Conservation (phyloP, 306 rosid genomes). For the Rosa lucieae region DNA sequence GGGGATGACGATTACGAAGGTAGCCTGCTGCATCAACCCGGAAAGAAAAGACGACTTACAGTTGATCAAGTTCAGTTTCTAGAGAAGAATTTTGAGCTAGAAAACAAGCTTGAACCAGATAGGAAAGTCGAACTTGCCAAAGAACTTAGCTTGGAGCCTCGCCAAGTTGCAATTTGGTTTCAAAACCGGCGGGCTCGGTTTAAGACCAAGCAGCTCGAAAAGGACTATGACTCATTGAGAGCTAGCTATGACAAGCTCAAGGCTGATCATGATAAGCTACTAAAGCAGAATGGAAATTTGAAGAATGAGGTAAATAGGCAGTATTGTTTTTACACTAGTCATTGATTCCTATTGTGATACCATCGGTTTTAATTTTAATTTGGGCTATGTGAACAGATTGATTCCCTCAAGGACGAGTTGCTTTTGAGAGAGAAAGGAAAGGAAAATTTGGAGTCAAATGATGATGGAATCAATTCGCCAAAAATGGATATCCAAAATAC, state of each 20-base stretch:
- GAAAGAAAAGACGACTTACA: constrained; percentile 80
- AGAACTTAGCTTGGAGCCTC: constrained; percentile 82
- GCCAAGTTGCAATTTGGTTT: constrained; percentile 97
- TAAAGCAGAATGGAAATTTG: constrained; percentile 51
- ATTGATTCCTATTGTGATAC: background rate
- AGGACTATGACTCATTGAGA: constrained; percentile 64
- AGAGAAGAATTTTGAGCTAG: constrained; percentile 68
- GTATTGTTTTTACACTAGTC: background rate
- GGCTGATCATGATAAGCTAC: constrained; percentile 58
- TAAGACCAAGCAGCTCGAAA: constrained; percentile 75
- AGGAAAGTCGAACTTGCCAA: constrained; percentile 77
- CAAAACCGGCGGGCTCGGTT: constrained; percentile 84
- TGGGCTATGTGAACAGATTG: constrained; percentile 39
- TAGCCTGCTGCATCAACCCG: constrained; percentile 50
- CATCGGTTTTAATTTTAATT: background rate
- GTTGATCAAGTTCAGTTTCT: constrained; percentile 71
- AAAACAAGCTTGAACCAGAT: constrained; percentile 91
- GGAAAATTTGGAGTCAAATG: constrained; percentile 29
- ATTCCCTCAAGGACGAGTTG: constrained; percentile 55
- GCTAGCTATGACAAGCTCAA: constrained; percentile 59
- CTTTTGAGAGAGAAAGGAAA: constrained; percentile 43
- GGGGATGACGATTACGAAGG: constrained; percentile 59
- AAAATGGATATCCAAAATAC: constrained; percentile 34
- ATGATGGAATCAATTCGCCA: constrained; percentile 43
- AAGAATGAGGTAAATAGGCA: constrained; percentile 53